Evolutionary conservation across 352 stramenopile species (phyloP).

Genomic region (Phytophthora idaei): DNA sequence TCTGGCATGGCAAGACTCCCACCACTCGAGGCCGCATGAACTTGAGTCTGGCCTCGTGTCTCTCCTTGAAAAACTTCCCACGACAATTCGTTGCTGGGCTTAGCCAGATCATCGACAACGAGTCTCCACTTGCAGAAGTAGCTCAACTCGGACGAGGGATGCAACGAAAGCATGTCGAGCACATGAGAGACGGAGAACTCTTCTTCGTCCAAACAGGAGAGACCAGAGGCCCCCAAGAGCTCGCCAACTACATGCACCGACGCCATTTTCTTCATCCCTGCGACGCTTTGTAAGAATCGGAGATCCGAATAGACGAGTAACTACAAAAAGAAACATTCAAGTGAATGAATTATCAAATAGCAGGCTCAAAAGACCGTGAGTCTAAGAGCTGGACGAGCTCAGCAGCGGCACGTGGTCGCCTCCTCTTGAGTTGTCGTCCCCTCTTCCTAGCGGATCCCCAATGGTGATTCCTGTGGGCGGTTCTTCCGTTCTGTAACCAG

Average conservation of each 20-base stretch:
- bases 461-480: conserved; percentile 19
- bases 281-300: conserved; percentile 23
- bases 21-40: conserved; percentile 34
- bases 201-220: conserved; percentile 26
- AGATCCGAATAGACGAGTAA: neutral
- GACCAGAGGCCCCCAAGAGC: conserved; percentile 50
- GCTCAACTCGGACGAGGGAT: conserved; percentile 39
- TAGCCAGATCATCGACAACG: conserved; percentile 11
- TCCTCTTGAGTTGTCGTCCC: conserved; percentile 29
- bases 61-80: conserved; percentile 56
- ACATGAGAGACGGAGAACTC: conserved; percentile 29
- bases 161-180: conserved; percentile 48
- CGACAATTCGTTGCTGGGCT: neutral
- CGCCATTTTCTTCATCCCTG: conserved; percentile 30
- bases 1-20: conserved; percentile 27
- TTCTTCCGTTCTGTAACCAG: conserved; percentile 31
- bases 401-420: conserved; percentile 43
- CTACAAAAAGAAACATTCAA: neutral
- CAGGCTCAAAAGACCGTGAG: neutral
- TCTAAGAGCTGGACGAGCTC: conserved; percentile 33
- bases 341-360: conserved; percentile 17
- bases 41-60: conserved; percentile 50
- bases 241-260: conserved; percentile 54
- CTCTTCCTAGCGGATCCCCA: conserved; percentile 18
- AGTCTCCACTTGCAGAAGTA: conserved; percentile 67